Base-by-base conservation (phyloP, 495 filamentous ascomycete genomes). In the Penicillium angulare region DNA sequence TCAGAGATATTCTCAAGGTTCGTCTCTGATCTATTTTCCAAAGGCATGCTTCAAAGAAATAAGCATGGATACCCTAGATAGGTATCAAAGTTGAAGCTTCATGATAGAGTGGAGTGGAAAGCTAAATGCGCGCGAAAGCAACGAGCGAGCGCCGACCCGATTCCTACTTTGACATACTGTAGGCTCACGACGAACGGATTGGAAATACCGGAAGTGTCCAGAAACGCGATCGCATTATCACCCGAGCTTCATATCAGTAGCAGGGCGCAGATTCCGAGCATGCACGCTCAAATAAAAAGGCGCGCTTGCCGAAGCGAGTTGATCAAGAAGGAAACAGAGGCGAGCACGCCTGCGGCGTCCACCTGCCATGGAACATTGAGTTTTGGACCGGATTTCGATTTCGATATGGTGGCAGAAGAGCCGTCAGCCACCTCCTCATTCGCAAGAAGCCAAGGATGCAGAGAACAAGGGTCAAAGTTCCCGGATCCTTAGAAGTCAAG, bases 381-480 rank as follows among this genome's bases (percentile, higher is more conserved):
- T 40, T 4, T 13, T 13, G 24, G 38, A 23, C 21, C 15, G 21
- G 38, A 26, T 41, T 41, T 15, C 10, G 38, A 41, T 26, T n/a
- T 15, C 38, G 21, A 24, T 23, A n/a, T n/a, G 21, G 18, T 22
- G 38, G 18, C 38, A n/a, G n/a, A n/a, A n/a, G n/a, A n/a, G 38
- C 24, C 22, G 38, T 39, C 38, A 41, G 38, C 38, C 21, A 41
- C 18, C 38, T 21, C 38, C 38, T 41, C 38, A 41, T 41, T 23
- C 12, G 33, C 33, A n/a, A 24, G 3, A n/a, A n/a, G 12, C 20
- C 35, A 9, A 9, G 17, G 20, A 21, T 20, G 38, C 12, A 17
- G 10, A 40, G n/a, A n/a, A n/a, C n/a, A 20, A 38, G 34, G 34
- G 34, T 18, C 34, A 38, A 18, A 38, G 34, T 38, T 9, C 34